Base-by-base conservation (phyloP, 371 early-diverging fungal genomes). In the Rhizopus arrhizus region DNA sequence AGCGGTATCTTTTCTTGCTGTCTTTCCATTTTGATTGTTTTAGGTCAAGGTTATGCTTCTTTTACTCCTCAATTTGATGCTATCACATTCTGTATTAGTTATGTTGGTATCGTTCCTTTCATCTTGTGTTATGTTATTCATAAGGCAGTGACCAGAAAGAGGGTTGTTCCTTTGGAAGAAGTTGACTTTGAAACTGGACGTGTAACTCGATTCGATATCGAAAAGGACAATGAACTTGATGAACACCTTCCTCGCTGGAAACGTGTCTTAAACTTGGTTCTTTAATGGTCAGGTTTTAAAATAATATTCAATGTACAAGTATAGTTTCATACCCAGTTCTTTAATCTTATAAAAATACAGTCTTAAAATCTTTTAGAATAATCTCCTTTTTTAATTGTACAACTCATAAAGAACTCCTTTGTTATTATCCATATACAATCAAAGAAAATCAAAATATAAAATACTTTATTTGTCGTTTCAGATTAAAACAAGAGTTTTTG, bases 101-200 rank as follows among this genome's bases (percentile, higher is more conserved):
- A 80, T 35, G 70, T 77, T 47, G 83, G 80, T 53, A 64, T 81
- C 51, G 62, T 76, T 43, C 73, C 80, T 12, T 77, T 79, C 22
- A 31, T 81, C 38, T 9, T 75, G 7, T 78, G 82, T 45, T 85
- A 78, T 56, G 36, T 79, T 10, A 49, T 56, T 12, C 75, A 83
- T 65, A 84, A 82, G 63, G 3, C 78, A 9, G 45, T 80, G 41
- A 71, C 73, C 34, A 70, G 73, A 60, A 75, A 80, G 38, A 78
- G 77, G 59, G 40, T 86, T 3, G 80, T 88, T 22, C 85, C 86
- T 3, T 56, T 87, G 38, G 56, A 70, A 28, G 89, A 88, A 65
- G 77, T 80, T 60, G 72, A 73, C 55, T 72, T 71, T 55, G 75
- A 74, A 41, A 74, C 72, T 28, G 71, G 72, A 43, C 72, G 74